phyloP scores from a whole-genome alignment of 345 rosid genomes.

The Pistacia integerrima region DNA sequence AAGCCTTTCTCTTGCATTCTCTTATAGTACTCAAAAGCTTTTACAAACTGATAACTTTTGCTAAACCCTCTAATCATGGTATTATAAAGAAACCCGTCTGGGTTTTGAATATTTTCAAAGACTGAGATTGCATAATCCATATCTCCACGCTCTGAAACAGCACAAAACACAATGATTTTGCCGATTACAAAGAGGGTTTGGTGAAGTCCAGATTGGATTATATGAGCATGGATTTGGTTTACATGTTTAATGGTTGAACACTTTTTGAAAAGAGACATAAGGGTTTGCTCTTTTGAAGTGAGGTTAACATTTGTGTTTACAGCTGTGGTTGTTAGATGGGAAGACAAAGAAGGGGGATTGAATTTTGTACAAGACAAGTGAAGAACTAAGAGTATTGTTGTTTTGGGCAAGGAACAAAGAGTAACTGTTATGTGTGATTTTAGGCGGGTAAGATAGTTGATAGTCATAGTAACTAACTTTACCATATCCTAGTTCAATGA shows the following conservation, averaged over 20 bases:
- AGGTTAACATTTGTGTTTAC: background rate
- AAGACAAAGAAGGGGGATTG: background rate
- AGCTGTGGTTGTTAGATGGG: background rate
- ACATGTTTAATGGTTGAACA: conserved; percentile 32
- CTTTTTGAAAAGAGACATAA: conserved; percentile 35
- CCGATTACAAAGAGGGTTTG: conserved; percentile 32
- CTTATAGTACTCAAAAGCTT: conserved; percentile 28
- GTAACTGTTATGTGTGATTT: conserved; percentile 5
- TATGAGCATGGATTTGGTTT: conserved; percentile 36
- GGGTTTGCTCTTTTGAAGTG: conserved; percentile 12
- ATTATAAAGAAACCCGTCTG: conserved; percentile 55
- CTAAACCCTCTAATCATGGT: conserved; percentile 47
- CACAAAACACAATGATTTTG: conserved; percentile 41
- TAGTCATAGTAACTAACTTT: background rate
- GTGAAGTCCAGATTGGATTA: conserved; percentile 30
- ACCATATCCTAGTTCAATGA: too few species aligned
- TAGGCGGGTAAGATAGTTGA: conserved; percentile 24
- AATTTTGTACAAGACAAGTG: background rate
- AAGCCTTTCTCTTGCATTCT: conserved; percentile 36
- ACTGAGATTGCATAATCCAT: conserved; percentile 38
- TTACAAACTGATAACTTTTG: conserved; percentile 17
- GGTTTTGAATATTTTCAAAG: conserved; percentile 30
- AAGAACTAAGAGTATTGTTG: background rate
- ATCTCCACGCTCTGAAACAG: conserved; percentile 36
- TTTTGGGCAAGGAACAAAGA: background rate